A percentile compares a stretch with the other conserved stretches of the same genome.
Conservation (phyloP, 2,329 filamentous ascomycete species). For the Curvularia sp. region DNA sequence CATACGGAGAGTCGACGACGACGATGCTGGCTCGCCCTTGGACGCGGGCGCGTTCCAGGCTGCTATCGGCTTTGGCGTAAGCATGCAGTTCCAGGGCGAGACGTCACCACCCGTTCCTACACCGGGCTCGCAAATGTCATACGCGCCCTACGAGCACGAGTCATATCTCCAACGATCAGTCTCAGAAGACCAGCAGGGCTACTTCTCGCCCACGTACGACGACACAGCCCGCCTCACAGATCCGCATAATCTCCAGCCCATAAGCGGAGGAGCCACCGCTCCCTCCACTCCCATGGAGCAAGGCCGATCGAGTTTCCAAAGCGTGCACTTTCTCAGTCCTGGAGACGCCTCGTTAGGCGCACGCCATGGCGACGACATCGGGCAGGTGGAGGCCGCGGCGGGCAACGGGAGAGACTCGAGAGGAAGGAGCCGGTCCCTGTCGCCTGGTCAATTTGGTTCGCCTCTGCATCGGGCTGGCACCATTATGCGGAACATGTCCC, state of each 20-base stretch:
- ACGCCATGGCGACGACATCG: constrained; percentile 67
- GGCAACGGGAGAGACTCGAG: constrained; percentile 37
- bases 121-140: constrained; percentile 54
- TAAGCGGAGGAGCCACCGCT: constrained; percentile 60
- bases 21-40: constrained; percentile 51
- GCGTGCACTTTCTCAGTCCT: constrained; percentile 60
- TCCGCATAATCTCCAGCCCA: constrained; percentile 62
- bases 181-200: constrained; percentile 63
- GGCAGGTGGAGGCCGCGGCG: constrained; percentile 62
- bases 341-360: constrained; percentile 53
- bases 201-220: constrained; percentile 62
- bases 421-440: constrained; percentile 60
- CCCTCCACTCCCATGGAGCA: constrained; percentile 48
- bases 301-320: constrained; percentile 62
- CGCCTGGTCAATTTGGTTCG: constrained; percentile 55
- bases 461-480: constrained; percentile 59
- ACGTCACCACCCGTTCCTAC: constrained; percentile 40
- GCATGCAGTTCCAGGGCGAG: constrained; percentile 56
- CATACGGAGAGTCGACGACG: constrained; percentile 47
- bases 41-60: constrained; percentile 58
- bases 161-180: constrained; percentile 51
- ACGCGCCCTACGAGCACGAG: constrained; percentile 50
- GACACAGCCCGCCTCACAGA: constrained; percentile 68
- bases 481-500: constrained; percentile 77
- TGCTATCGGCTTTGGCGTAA: constrained; percentile 57